These are phyloP conservation scores for Boletus semigastroideus DNA, from an alignment of 1,284 basidiomycete genomes.

Conservation along the genomic window DNA sequence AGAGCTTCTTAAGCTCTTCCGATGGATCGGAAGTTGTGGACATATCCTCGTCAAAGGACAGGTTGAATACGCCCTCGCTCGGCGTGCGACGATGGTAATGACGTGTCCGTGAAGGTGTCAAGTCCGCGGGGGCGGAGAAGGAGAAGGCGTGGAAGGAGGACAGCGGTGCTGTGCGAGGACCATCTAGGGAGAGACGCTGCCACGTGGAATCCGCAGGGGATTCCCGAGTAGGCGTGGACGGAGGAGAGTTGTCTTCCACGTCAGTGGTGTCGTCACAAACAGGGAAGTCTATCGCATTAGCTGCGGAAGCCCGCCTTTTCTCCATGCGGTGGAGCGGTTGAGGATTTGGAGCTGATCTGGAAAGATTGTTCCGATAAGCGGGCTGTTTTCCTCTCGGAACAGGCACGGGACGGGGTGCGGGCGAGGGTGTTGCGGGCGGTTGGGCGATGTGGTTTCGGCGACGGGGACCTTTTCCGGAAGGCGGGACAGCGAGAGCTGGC, in stretches of 20 bases:
- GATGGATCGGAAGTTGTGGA: slow-evolving; percentile 42
- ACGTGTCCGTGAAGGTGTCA: slow-evolving; percentile 37
- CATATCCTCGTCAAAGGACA: slow-evolving; percentile 68
- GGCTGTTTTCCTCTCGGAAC: slow-evolving; percentile 49
- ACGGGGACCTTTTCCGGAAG: slow-evolving; percentile 54
- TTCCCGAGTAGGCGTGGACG: slow-evolving; percentile 43
- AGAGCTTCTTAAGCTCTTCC: slow-evolving; percentile 41
- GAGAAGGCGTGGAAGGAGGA: slow-evolving; percentile 41
- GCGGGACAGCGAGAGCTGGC: slow-evolving; percentile 44
- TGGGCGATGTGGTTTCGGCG: slow-evolving; percentile 39
- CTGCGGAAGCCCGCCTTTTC: slow-evolving; percentile 33
- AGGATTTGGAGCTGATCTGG: slow-evolving; percentile 31
- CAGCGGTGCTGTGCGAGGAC: slow-evolving; percentile 52
- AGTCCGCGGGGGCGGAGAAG: slow-evolving; percentile 31
- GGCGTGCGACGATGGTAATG: slow-evolving; percentile 53
- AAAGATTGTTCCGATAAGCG: slow-evolving; percentile 36
- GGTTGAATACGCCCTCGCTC: slow-evolving; percentile 65
- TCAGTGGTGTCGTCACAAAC: slow-evolving; percentile 69
- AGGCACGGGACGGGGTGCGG: slow-evolving; percentile 34
- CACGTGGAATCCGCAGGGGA: slow-evolving; percentile 25
- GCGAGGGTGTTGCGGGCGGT: slow-evolving; percentile 29
- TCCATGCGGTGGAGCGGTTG: slow-evolving; percentile 17
- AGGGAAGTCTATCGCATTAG: slow-evolving; percentile 45
- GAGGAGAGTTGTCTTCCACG: slow-evolving; percentile 36
- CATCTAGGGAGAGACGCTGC: slow-evolving; percentile 38